Conservation (phyloP, 805 yeast genomes). For the Myxozyma monticola region DNA sequence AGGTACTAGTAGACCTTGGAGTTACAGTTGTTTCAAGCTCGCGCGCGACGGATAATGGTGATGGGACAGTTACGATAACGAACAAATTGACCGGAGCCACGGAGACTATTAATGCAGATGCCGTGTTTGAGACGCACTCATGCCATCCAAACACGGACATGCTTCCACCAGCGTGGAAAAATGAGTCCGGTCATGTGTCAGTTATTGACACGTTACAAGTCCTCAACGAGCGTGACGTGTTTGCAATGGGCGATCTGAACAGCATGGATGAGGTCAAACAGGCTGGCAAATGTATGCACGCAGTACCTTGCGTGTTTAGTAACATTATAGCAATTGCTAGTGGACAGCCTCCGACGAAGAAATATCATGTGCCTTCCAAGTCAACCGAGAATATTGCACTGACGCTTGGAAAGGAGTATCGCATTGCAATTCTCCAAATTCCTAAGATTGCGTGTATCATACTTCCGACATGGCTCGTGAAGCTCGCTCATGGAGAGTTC, state of each 20-base stretch:
- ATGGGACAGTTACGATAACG: conserved; percentile 3
- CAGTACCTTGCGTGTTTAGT: too few species aligned
- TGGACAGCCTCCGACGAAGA: too few species aligned
- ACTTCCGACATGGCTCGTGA: too few species aligned
- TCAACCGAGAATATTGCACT: too few species aligned
- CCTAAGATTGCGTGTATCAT: too few species aligned
- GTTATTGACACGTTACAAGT: conserved; percentile 10
- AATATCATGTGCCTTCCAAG: too few species aligned
- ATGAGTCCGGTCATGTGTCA: neutral
- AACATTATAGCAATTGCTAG: too few species aligned
- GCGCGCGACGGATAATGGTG: neutral
- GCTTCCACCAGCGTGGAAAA: conserved; percentile 1
- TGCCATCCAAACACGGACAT: neutral
- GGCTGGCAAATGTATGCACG: too few species aligned
- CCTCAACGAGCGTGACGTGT: conserved; percentile 2
- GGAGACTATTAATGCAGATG: neutral
- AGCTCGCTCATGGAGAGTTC: too few species aligned
- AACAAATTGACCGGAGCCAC: neutral
- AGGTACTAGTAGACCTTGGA: conserved; percentile 20
- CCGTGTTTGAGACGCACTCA: neutral
- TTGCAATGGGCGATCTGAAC: conserved; percentile 20
- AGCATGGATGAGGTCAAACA: conserved; percentile 3
- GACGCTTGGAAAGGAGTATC: too few species aligned
- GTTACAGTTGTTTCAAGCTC: conserved; percentile 26
- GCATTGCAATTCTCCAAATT: too few species aligned